Base-by-base conservation (phyloP, 805 yeast species). In the Ogataea ramenticola region DNA sequence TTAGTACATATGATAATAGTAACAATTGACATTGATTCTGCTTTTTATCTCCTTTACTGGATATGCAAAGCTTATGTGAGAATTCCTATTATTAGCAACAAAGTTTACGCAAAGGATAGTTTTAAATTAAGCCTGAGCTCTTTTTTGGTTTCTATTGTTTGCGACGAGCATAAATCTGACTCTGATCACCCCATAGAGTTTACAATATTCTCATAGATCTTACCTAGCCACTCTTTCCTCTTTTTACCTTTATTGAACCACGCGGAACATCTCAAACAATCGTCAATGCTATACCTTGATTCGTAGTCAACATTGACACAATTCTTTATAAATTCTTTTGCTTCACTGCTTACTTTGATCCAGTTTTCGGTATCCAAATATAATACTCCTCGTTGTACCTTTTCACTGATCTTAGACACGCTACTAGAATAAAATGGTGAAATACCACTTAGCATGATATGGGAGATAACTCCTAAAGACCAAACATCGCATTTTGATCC, bases 391-490 rank as follows among this genome's bases (percentile, higher is more conserved):
- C 35, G 42, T 43, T 59, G 64, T 0, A 74, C 75, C 43, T 67
- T 69, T 31, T 57, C 53, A n/a, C 72, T 64, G 9, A 74, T 72
- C 19, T 58, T 51, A 6, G 17, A 27, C 2, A 14, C 26, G 19
- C 27, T 67, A 2, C 66, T 72, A 12, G 58, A 47, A 50, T 73
- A 77, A 51, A 81, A 81, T 6, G 87, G 86, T 0, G 86, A 80
- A 2, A 78, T 67, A 0, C 86, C 86, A 35, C 80, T 77, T 15
- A 80, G 58, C 58, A 82, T 60, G 12, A 81, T 77, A 58, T 79
- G 79, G 4, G 71, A 53, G 15, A 81, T 71, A 0, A 82, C 72
- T 0, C 88, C 88, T 4, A 82, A 52, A 1, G 88, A 81, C 89
- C 88, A 82, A 33, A 79, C 57, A 57, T 82, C 88, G 54, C 86